Evolutionary conservation across 345 rosid species (phyloP).

Genomic region (Lumnitzera racemosa): DNA sequence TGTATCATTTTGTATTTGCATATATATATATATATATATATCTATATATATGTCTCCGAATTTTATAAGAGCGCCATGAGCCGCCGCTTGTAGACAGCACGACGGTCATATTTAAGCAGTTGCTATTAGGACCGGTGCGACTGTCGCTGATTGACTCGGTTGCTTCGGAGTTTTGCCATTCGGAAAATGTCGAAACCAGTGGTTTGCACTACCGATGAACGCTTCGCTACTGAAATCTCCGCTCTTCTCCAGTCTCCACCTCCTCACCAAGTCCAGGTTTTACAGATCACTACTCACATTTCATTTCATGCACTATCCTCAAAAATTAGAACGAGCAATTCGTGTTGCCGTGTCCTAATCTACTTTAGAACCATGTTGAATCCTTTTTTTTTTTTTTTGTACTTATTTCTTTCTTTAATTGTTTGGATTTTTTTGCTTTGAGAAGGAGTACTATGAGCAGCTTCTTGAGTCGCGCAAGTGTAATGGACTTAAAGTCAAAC

Average conservation of each 20-base stretch:
- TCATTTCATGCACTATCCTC: neutral
- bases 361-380: too few species aligned
- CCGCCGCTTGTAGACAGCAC: too few species aligned
- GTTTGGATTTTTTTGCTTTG: neutral
- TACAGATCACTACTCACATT: neutral
- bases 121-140: too few species aligned
- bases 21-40: too few species aligned
- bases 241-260: constrained; percentile 60
- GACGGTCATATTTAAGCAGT: too few species aligned
- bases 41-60: too few species aligned
- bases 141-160: too few species aligned
- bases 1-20: too few species aligned
- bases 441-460: constrained; percentile 71
- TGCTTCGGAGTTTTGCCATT: constrained; percentile 2
- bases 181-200: constrained; percentile 27
- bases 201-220: constrained; percentile 29
- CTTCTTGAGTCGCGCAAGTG: constrained; percentile 39
- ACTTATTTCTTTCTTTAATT: neutral
- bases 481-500: constrained; percentile 43
- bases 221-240: constrained; percentile 38
- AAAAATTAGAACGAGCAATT: neutral
- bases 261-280: constrained; percentile 48
- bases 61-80: too few species aligned
- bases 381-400: neutral
- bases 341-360: neutral